Conservation (phyloP, 495 filamentous ascomycete species). For the Aspergillus cristatus region DNA sequence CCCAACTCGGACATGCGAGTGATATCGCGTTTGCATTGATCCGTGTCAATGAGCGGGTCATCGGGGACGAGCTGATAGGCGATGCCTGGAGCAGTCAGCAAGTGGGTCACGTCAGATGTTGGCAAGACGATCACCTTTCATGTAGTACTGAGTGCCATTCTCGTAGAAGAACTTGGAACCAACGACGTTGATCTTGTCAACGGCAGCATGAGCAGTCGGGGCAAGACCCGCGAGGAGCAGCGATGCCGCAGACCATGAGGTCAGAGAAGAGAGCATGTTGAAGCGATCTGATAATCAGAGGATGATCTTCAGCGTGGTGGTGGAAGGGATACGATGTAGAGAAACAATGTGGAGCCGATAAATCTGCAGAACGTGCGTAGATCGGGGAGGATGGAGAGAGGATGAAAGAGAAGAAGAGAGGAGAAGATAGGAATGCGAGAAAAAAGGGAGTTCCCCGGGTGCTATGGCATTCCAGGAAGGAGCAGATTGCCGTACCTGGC, state of each 20-base stretch:
- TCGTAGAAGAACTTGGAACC: constrained; percentile 81
- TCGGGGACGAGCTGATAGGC: constrained; percentile 58
- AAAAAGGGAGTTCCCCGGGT: no score
- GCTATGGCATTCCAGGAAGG: no score
- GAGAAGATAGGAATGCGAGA: background rate
- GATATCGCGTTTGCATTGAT: constrained; percentile 73
- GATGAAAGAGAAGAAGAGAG: background rate
- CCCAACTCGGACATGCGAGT: constrained; percentile 70
- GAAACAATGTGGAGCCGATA: no score
- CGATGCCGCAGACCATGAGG: constrained; percentile 7
- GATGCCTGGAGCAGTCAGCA: constrained; percentile 42
- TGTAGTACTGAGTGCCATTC: constrained; percentile 69
- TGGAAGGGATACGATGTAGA: no score
- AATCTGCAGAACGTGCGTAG: constrained; percentile 8
- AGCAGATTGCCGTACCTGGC: no score
- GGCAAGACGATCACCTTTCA: constrained; percentile 52
- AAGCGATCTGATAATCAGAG: no score
- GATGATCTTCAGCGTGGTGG: no score
- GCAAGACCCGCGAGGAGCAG: constrained; percentile 24
- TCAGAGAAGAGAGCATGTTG: constrained; percentile 18
- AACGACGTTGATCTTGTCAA: constrained; percentile 54
- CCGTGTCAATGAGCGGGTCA: constrained; percentile 66
- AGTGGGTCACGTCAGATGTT: constrained; percentile 5
- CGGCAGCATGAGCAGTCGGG: constrained; percentile 17
- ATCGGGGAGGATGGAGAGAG: background rate